A percentile compares a stretch with the other conserved stretches of the same genome.
Evolutionary conservation across 352 stramenopile genomes (phyloP).

Genomic region (Lagenidium giganteum): DNA sequence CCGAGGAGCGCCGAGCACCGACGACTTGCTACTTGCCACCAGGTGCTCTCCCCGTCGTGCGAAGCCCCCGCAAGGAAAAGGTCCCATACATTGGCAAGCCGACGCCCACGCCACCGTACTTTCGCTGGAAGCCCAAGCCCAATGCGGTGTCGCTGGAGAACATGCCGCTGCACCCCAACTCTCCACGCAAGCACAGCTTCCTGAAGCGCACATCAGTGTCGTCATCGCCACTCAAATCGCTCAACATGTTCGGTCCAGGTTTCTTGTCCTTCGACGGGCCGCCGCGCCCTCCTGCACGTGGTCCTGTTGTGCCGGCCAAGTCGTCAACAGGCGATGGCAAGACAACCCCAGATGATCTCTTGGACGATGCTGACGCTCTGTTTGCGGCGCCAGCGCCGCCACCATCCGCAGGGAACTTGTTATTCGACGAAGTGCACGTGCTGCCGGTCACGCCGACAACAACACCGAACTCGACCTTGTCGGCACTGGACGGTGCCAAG

Average conservation of each 20-base stretch:
- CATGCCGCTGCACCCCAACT: slow-evolving; percentile 1
- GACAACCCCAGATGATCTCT: not conserved
- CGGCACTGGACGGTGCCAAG: too few species aligned
- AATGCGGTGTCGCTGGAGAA: slow-evolving; percentile 1
- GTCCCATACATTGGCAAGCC: slow-evolving; percentile 27
- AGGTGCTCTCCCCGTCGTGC: slow-evolving; percentile 47
- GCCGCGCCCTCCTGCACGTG: too few species aligned
- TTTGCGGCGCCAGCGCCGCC: too few species aligned
- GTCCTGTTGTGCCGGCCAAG: slow-evolving; percentile 1
- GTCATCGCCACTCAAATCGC: too few species aligned
- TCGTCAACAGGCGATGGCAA: slow-evolving; percentile 2
- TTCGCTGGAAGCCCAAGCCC: slow-evolving; percentile 44
- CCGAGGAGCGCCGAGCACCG: slow-evolving; percentile 6
- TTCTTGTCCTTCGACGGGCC: too few species aligned
- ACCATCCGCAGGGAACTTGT: too few species aligned
- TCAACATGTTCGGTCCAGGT: too few species aligned
- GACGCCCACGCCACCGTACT: slow-evolving; percentile 53
- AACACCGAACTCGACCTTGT: too few species aligned
- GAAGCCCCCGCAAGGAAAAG: slow-evolving; percentile 35
- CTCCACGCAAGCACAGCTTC: slow-evolving; percentile 4
- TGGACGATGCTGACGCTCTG: not conserved
- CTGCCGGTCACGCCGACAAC: too few species aligned
- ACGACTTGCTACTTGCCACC: slow-evolving; percentile 15
- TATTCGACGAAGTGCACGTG: too few species aligned
- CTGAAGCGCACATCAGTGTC: slow-evolving; percentile 2